Evolutionary conservation across 257 asterid genomes (phyloP).

Genomic region (Nicotiana attenuata): DNA sequence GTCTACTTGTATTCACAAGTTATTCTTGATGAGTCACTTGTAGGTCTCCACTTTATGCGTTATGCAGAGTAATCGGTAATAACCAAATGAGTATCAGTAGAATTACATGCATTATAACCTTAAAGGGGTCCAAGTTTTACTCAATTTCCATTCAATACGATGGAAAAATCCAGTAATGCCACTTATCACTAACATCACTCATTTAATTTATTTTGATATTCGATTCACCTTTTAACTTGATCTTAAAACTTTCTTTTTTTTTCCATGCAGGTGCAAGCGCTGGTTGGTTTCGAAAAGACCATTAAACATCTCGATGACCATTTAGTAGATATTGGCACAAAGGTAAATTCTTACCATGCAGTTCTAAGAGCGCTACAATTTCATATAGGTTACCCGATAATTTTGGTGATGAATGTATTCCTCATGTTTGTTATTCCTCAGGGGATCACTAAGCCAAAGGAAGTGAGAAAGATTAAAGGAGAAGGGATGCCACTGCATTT

Average conservation of each 20-base stretch:
- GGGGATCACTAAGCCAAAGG: conserved; percentile 87
- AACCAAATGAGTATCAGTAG: no score
- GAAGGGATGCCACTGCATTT: conserved; percentile 92
- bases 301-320: conserved; percentile 85
- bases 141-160: not conserved
- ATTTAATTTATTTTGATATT: not conserved
- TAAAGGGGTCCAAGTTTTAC: not conserved
- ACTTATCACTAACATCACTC: not conserved
- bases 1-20: not conserved
- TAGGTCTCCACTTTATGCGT: not conserved
- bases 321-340: conserved; percentile 71
- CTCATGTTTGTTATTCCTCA: conserved; percentile 14
- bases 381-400: not conserved
- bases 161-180: not conserved
- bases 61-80: not conserved
- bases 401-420: not conserved
- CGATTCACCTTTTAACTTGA: not conserved
- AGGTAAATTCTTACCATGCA: conserved; percentile 32
- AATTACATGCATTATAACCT: no score
- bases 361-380: not conserved
- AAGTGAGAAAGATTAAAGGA: conserved; percentile 78
- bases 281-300: conserved; percentile 86
- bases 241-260: not conserved
- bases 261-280: conserved; percentile 75
- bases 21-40: not conserved